These are phyloP conservation scores for Sarocladiaceae sp. DNA, from an alignment of 2,329 filamentous ascomycete species.

Conservation along the genomic window DNA sequence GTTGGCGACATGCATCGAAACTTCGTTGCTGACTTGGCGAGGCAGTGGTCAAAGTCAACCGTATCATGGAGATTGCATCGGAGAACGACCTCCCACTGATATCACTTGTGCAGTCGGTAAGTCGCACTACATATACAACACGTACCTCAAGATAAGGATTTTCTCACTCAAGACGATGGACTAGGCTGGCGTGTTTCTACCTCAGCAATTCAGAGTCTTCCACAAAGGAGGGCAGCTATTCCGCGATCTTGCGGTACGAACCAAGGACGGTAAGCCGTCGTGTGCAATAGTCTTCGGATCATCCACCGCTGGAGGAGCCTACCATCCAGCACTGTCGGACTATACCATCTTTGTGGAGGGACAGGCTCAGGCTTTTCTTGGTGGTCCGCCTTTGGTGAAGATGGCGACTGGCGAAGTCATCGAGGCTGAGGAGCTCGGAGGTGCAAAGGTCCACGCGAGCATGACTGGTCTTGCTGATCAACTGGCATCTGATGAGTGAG, in stretches of 20 bases:
- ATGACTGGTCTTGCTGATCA: conserved; percentile 36
- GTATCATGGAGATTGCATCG: conserved; percentile 20
- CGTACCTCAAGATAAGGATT: not conserved
- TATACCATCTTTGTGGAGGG: conserved; percentile 31
- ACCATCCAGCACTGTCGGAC: conserved; percentile 19
- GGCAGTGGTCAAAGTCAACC: conserved; percentile 29
- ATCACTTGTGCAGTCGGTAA: conserved; percentile 31
- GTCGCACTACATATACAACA: not conserved
- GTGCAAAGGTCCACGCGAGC: conserved; percentile 32
- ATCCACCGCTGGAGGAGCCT: conserved; percentile 31
- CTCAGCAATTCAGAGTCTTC: conserved; percentile 38
- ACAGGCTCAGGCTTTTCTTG: conserved; percentile 38
- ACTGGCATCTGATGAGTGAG: conserved; percentile 32
- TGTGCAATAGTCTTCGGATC: conserved; percentile 39
- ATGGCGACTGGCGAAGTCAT: conserved; percentile 39
- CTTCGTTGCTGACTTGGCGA: conserved; percentile 7
- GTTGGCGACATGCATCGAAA: conserved; percentile 10
- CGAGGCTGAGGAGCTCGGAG: conserved; percentile 34
- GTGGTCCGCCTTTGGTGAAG: conserved; percentile 37
- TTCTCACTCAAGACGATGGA: not conserved
- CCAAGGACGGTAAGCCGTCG: conserved; percentile 28
- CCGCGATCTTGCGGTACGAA: conserved; percentile 31
- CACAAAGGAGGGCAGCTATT: conserved; percentile 31
- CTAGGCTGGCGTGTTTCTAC: conserved; percentile 30
- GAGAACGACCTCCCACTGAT: conserved; percentile 34